A percentile compares a stretch with the other conserved stretches of the same genome.
Conservation (phyloP, 352 stramenopile species). For the Blastocystis sp. region DNA sequence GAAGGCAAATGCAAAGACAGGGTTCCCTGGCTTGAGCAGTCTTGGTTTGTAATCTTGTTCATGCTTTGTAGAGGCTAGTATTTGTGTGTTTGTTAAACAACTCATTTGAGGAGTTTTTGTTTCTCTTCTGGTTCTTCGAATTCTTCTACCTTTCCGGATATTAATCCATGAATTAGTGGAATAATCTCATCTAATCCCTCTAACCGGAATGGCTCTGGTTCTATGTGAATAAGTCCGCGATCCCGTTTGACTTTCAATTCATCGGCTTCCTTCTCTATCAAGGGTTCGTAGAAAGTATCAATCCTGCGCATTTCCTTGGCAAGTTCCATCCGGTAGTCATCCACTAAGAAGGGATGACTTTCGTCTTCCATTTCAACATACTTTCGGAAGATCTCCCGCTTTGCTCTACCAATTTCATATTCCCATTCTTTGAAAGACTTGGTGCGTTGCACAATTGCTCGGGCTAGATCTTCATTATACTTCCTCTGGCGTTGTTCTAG, state of each 20-base stretch:
- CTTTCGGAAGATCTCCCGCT: constrained; percentile 15
- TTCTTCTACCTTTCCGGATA: background rate
- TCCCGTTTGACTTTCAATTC: constrained; percentile 10
- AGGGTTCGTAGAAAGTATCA: background rate
- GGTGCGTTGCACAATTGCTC: constrained; percentile 26
- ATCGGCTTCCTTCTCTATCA: constrained; percentile 36
- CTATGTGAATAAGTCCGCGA: constrained; percentile 28
- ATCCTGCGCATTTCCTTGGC: constrained; percentile 13
- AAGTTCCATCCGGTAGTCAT: constrained; percentile 59
- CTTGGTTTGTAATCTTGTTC: constrained; percentile 65
- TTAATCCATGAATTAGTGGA: constrained; percentile 5
- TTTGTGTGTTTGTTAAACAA: constrained; percentile 18
- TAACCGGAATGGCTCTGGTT: constrained; percentile 44
- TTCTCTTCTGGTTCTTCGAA: background rate
- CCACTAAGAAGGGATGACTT: constrained; percentile 37
- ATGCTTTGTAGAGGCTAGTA: constrained; percentile 25
- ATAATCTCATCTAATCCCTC: constrained; percentile 45
- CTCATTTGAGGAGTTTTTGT: background rate
- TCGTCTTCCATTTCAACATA: constrained; percentile 33
- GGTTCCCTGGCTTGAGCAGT: constrained; percentile 63
- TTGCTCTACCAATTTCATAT: constrained; percentile 26
- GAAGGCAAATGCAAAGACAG: constrained; percentile 74
- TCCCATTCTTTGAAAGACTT: constrained; percentile 41
- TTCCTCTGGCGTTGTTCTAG: constrained; percentile 34
- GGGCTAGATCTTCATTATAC: background rate